Evolutionary conservation across 176 grass and related monocot species (phyloP).

Genomic region (Zea mays): DNA sequence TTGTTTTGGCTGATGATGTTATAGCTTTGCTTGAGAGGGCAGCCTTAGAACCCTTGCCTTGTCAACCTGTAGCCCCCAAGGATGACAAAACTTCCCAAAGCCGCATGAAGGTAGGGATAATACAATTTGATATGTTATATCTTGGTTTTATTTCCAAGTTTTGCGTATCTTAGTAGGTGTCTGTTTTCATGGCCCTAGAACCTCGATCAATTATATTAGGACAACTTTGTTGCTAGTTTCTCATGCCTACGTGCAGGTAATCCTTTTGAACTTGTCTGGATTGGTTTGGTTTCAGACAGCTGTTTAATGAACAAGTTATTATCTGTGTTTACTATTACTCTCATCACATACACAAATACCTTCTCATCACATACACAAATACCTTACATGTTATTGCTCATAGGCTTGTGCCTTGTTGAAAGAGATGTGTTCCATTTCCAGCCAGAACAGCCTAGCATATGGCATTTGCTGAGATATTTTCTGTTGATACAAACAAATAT

Average conservation of each 20-base stretch:
- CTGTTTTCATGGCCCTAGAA: conserved; percentile 38
- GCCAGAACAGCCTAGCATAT: conserved; percentile 15
- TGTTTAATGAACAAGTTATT: neutral
- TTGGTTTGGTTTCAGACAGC: conserved; percentile 15
- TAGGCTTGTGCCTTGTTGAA: conserved; percentile 9
- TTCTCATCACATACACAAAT: conserved; percentile 24
- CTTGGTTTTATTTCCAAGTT: conserved; percentile 40
- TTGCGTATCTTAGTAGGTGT: conserved; percentile 35
- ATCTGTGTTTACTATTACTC: conserved; percentile 2
- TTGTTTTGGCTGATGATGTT: conserved; percentile 88
- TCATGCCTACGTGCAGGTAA: conserved; percentile 1
- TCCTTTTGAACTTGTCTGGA: neutral
- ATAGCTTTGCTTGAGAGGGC: conserved; percentile 75
- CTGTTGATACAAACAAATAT: conserved; percentile 8
- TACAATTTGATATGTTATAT: conserved; percentile 31
- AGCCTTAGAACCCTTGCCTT: conserved; percentile 59
- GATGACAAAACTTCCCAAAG: conserved; percentile 73
- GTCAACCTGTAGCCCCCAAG: conserved; percentile 64
- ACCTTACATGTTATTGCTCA: conserved; percentile 7
- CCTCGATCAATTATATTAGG: conserved; percentile 39
- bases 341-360: conserved; percentile 13
- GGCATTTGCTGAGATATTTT: conserved; percentile 13
- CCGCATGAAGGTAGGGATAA: conserved; percentile 55
- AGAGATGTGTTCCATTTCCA: conserved; percentile 13
- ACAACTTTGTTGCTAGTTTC: conserved; percentile 33